Evolutionary conservation across 306 rosid species (phyloP), one percentile per base, ranked within the genome.

Genomic region (Ormosia emarginata): DNA sequence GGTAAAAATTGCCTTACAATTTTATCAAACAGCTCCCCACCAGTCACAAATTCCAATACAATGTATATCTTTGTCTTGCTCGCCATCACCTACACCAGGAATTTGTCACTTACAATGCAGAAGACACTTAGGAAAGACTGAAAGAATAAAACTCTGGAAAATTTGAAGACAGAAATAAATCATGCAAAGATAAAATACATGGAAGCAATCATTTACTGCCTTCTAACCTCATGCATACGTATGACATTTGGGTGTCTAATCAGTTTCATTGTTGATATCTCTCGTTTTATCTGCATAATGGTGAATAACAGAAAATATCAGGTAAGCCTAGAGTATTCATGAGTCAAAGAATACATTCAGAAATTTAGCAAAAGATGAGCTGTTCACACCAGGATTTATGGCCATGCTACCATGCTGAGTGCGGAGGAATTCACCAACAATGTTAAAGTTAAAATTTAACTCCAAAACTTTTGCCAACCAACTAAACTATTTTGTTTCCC

Each of bases 31-130:
- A 95, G 86, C 82, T 95, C 99, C 66, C 99, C 99, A 49, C 99
- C 99, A 2, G 97, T 95, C 70, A 95, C 97, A 71, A 90, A 86
- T 84, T 95, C 98, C 92, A 93, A 69, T 37, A 95, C 99, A 53
- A 93, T 95, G 86, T 93, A 95, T 83, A 95, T 95, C 87, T 93
- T 95, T 39, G 94, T 89, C 88, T 78, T 95, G 96, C 97, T 95
- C 71, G 98, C 99, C 95, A 93, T 95, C 74, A 93, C 98, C 99
- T 95, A 77, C 86, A 82, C 67, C 57, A 82, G 61, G 76, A 77
- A 86, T 84, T 69, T 75, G 76, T 67, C 81, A 52, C 77, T 78
- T 65, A 10, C 13, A 40, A 81, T 76, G 41, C 76, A 73, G 63
- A 64, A 72, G 40, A 9, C 11, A 78, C 40, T 24, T 9, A 67